These are phyloP conservation scores for Solanum chmielewskii DNA, from an alignment of 257 asterid genomes.

Conservation along the genomic window DNA sequence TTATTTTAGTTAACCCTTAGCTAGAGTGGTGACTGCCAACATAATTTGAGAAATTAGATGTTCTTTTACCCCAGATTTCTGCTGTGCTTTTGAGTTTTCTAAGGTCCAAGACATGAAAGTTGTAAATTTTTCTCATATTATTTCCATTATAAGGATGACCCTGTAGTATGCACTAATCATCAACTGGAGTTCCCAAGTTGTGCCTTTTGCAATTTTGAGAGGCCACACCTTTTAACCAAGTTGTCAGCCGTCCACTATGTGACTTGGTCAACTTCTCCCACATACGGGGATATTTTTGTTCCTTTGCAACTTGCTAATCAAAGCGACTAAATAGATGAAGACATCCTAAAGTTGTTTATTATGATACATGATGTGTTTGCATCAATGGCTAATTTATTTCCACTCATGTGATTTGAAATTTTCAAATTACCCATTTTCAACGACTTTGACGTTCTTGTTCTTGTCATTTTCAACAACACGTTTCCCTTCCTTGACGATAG, in stretches of 20 bases:
- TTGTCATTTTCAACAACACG: not conserved
- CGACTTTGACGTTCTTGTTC: not conserved
- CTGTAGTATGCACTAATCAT: not conserved
- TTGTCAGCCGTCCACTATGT: not conserved
- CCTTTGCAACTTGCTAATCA: not conserved
- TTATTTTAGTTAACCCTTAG: not conserved
- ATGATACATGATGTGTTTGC: not conserved
- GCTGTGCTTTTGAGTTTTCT: not conserved
- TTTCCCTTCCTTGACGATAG: not conserved
- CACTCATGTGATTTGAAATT: not conserved
- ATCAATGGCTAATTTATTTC: not conserved
- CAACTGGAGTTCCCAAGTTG: not conserved
- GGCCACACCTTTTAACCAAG: not conserved
- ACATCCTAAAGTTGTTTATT: not conserved
- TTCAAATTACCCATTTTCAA: not conserved
- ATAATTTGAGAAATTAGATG: not conserved
- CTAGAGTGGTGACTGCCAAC: not conserved
- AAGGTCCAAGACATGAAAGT: not conserved
- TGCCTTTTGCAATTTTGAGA: not conserved
- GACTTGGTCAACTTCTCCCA: not conserved
- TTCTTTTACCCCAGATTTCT: not conserved
- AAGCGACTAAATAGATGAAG: not conserved
- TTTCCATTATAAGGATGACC: not conserved
- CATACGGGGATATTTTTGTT: not conserved
- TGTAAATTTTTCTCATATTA: no score